A percentile compares a stretch with the other conserved stretches of the same genome.
These are phyloP conservation scores for Globisporangium sylvaticum DNA, from an alignment of 352 stramenopile genomes.

Conservation along the genomic window DNA sequence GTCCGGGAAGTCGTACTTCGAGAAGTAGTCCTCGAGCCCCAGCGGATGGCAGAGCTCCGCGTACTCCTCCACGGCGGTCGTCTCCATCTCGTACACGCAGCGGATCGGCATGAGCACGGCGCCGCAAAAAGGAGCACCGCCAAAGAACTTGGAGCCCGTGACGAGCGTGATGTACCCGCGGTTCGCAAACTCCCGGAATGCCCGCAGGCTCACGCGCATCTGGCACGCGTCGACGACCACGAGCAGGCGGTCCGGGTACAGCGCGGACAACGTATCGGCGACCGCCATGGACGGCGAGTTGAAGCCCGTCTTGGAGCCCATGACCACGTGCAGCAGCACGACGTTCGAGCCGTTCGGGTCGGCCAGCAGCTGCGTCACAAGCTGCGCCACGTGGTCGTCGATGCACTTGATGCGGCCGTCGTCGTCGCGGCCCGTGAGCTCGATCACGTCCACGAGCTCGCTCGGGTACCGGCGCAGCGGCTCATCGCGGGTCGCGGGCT, in stretches of 20 bases:
- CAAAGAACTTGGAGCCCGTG: conserved; percentile 89
- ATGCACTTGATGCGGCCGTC: conserved; percentile 46
- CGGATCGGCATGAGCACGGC: conserved; percentile 76
- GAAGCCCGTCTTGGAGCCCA: conserved; percentile 86
- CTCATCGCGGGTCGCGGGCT: conserved; percentile 36
- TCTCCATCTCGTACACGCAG: conserved; percentile 80
- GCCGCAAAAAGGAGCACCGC: conserved; percentile 81
- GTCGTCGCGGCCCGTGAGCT: conserved; percentile 52
- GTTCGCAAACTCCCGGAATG: conserved; percentile 58
- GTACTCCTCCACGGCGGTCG: conserved; percentile 44
- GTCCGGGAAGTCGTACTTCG: conserved; percentile 65
- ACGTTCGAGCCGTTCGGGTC: conserved; percentile 43
- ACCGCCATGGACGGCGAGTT: conserved; percentile 66
- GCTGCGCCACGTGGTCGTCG: conserved; percentile 36
- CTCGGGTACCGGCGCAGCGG: conserved; percentile 55
- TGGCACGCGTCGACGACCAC: conserved; percentile 88
- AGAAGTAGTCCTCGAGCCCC: conserved; percentile 84
- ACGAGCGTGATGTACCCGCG: conserved; percentile 74
- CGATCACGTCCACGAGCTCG: conserved; percentile 60
- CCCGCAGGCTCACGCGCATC: conserved; percentile 62
- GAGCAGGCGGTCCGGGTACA: conserved; percentile 68
- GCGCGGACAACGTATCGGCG: conserved; percentile 42
- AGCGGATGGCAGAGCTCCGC: conserved; percentile 60
- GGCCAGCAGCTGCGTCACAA: conserved; percentile 45
- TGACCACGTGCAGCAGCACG: conserved; percentile 81